Evolutionary conservation across 257 asterid genomes (phyloP), one percentile per base, ranked within the genome.

Genomic region (Salvia splendens): DNA sequence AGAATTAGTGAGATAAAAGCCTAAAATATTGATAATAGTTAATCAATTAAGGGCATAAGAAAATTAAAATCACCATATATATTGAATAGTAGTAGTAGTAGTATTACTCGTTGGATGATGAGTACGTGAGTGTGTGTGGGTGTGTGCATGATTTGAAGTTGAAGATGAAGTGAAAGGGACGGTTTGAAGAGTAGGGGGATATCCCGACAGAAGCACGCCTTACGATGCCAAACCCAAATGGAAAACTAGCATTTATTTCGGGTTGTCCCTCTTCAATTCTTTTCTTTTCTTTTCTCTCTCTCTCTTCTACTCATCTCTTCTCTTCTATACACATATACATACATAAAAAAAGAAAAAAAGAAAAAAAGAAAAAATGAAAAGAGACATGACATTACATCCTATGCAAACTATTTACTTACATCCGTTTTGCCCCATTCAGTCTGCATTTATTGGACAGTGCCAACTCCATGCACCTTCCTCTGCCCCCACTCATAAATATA

Each of bases 191-290:
- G 89, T 73, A 53, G 83, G 92, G 86, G 80, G 79, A 85, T 78
- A 87, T 85, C 90, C 96, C 94, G 95, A 90, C 88, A 82, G 76
- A 69, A 78, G 95, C 95, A 79, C 92, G 87, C 86, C 69, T 73
- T 64, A 68, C 91, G 89, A 89, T 73, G 95, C 64, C 72, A 64
- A 67, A 75, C 74, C 76, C 81, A 77, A 81, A 83, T 71, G 77
- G 57, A 47, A 77, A 60, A 58, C 66, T 60, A 67, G 95, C 97
- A 89, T 89, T 89, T 89, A 89, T 89, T 89, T 89, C 95, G 92
- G 97, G 94, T 84, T 89, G 97, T 87, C 95, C 95, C 88, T 85
- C 94, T 89, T 36, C 30, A 24, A 0, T 24, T 24, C 30, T 1
- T 24, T 24, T 24, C 1, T 24, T 24, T 24, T 2, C 30, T 24